Percentiles rank a stretch among this genome's conserved stretches.
phyloP scores from a whole-genome alignment of 306 rosid species.

The Parietaria judaica region DNA sequence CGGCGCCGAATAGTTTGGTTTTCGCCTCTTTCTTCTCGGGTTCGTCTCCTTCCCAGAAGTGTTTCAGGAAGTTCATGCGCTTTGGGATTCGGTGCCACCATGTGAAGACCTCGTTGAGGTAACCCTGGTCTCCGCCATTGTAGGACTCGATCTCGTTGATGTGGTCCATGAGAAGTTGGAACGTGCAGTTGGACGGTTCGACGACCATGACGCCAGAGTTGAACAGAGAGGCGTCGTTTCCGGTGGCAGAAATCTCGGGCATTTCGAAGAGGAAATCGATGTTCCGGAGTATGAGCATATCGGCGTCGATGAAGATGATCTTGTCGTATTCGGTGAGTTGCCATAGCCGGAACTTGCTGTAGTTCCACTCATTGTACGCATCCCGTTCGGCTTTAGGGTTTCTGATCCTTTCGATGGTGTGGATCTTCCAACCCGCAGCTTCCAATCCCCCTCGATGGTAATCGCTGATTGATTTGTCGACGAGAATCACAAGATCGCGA shows the following conservation, averaged over 20 bases:
- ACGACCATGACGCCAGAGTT: constrained; percentile 84
- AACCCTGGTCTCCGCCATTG: constrained; percentile 90
- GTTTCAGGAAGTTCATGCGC: constrained; percentile 90
- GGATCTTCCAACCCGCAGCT: constrained; percentile 87
- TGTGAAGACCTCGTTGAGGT: constrained; percentile 73
- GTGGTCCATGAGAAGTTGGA: constrained; percentile 73
- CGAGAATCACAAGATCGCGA: constrained; percentile 76
- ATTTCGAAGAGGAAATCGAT: constrained; percentile 78
- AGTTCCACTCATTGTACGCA: constrained; percentile 91
- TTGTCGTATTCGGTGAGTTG: constrained; percentile 82
- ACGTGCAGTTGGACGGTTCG: constrained; percentile 79
- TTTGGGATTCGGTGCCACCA: constrained; percentile 91
- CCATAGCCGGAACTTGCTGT: constrained; percentile 90
- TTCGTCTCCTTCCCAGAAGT: constrained; percentile 83
- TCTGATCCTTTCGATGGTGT: constrained; percentile 69
- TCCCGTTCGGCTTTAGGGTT: constrained; percentile 83
- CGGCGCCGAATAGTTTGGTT: constrained; percentile 62
- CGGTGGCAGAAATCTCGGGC: constrained; percentile 78
- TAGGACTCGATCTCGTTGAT: constrained; percentile 72
- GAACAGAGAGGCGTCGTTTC: constrained; percentile 74
- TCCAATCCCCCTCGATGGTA: constrained; percentile 70
- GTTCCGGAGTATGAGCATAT: constrained; percentile 67
- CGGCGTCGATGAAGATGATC: constrained; percentile 83
- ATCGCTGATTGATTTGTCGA: constrained; percentile 63
- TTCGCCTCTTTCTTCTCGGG: constrained; percentile 51